Base-by-base conservation (phyloP, 176 grass and related monocot species). In the Rhipidocladum racemiflorum region DNA sequence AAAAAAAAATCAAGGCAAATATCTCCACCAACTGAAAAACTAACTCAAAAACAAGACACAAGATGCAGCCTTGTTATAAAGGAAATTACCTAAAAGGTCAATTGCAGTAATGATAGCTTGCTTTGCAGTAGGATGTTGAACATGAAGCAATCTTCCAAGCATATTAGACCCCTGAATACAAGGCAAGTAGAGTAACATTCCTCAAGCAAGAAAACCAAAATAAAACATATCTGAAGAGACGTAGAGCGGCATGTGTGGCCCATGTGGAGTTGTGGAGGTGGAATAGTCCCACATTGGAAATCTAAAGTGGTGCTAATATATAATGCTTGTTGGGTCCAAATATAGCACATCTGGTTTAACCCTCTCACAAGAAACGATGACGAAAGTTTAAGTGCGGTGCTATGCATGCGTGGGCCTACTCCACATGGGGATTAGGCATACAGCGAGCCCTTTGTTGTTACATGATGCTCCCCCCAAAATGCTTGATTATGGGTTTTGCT, bases 101-200 rank as follows among this genome's bases (percentile, higher is more conserved):
- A 97, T 97, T 64, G 95, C 95, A 77, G 95, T 94, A 85, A 97
- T 97, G 70, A 97, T 90, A 91, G 95, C 95, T 87, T 97, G 90
- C 83, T 97, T 97, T 87, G 95, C 95, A 82, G 92, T 97, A 77
- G 92, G 90, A 89, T 97, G 88, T 76, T 97, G 92, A 76, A 97
- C 92, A 93, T 92, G 86, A 79, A 97, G 92, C 12, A 97, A 75
- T 83, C 92, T 90, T 84, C 90, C 92, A 90, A 97, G 92, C 95
- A 97, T 97, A 78, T 97, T 87, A 40, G 90, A 91, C n/a, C 95
- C 95, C 95, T 97, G 86, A 87, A 65, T 55, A 76, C 76, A 85
- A 78, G 34, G 23, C 57, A 46, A 23, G 32, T 65, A 89, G 35
- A 56, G 59, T 73, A 18, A 23, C 14, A 64, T 65, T 55, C 24